Evolutionary conservation across 345 rosid genomes (phyloP).

Genomic region (Acer saccharum): DNA sequence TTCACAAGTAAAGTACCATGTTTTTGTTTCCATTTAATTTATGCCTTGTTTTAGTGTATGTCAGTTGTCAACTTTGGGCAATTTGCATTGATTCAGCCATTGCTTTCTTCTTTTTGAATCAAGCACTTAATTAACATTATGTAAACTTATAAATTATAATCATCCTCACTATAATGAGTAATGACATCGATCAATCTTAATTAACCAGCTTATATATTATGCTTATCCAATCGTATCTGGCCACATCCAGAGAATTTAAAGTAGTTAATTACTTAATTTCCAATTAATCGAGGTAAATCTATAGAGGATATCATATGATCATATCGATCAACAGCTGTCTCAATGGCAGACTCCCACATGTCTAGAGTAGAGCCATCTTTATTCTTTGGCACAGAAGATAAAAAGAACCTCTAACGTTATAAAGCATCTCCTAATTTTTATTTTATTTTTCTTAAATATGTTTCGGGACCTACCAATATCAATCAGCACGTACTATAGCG

Average conservation of each 20-base stretch:
- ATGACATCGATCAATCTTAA: background rate
- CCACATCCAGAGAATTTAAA: background rate
- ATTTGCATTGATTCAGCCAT: background rate
- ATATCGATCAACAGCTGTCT: background rate
- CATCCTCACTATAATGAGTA: background rate
- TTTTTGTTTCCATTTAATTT: background rate
- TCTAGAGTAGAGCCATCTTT: background rate
- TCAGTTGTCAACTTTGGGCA: too few relatives aligned
- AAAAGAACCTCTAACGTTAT: too few relatives aligned
- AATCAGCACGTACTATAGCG: too few relatives aligned
- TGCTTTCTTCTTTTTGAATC: background rate
- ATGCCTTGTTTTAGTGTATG: background rate
- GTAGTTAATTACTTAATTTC: background rate
- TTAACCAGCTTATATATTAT: too few relatives aligned
- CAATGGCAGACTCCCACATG: background rate
- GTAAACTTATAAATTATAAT: background rate
- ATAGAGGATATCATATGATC: background rate
- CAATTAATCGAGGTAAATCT: background rate
- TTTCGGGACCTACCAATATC: too few relatives aligned
- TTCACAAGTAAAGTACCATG: background rate
- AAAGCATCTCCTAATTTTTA: background rate
- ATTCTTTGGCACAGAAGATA: background rate
- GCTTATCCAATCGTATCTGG: background rate
- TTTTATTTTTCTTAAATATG: background rate
- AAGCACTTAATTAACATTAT: background rate